Conservation (phyloP, 2,329 filamentous ascomycete genomes). For the Teratosphaeria pseudoeucalypti region DNA sequence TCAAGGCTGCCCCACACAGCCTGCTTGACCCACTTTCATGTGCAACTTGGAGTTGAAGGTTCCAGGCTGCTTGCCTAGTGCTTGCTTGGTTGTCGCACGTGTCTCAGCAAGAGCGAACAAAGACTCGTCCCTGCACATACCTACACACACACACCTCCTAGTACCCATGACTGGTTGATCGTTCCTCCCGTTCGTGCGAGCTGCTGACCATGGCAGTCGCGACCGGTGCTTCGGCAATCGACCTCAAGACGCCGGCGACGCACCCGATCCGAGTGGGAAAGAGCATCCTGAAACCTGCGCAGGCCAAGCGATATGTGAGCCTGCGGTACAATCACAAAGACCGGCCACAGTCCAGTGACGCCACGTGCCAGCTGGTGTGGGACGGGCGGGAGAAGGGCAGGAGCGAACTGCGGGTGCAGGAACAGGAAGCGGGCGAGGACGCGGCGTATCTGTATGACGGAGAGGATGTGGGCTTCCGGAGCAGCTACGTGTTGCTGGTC, state of each 20-base stretch:
- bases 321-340: conserved; percentile 32
- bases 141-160: too few relatives aligned
- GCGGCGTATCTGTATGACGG: conserved; percentile 30
- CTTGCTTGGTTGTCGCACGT: neutral
- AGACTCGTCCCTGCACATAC: neutral
- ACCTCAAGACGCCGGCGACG: conserved; percentile 17
- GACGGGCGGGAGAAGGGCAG: neutral
- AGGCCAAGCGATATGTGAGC: conserved; percentile 12
- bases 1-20: neutral
- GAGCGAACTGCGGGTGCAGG: conserved; percentile 6
- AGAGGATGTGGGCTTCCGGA: conserved; percentile 40
- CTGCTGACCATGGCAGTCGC: neutral
- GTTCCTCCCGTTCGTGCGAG: neutral
- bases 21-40: neutral
- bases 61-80: neutral
- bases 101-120: neutral
- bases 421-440: conserved; percentile 19
- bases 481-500: conserved; percentile 54
- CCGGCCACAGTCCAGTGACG: conserved; percentile 8
- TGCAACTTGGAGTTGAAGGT: neutral
- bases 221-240: conserved; percentile 7
- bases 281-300: conserved; percentile 10
- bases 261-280: conserved; percentile 20
- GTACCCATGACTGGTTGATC: neutral
- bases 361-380: neutral